Conservation (phyloP, 75 land plant species). For the Larix kaempferi region DNA sequence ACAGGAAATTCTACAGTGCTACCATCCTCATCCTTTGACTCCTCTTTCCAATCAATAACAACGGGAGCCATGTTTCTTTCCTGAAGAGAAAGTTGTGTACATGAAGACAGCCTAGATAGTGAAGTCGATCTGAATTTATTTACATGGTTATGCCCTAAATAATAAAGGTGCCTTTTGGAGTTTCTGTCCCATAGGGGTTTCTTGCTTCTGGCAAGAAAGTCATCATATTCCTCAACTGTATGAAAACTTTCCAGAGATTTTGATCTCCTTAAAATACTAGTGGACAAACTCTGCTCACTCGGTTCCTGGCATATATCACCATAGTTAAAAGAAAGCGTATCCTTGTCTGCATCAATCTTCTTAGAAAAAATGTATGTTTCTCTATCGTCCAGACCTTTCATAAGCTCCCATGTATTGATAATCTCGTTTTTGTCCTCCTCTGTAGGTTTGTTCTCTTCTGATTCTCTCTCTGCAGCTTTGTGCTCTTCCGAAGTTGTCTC, state of each 20-base stretch:
- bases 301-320: too few species aligned
- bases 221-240: neutral
- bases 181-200: neutral
- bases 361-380: neutral
- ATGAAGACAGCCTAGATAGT: neutral
- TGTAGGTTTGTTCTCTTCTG: neutral
- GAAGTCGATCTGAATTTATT: neutral
- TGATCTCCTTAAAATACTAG: neutral
- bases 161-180: neutral
- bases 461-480: neutral
- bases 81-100: neutral
- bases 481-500: neutral
- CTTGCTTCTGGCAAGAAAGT: neutral
- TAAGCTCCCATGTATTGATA: conserved; percentile 10
- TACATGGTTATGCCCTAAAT: neutral
- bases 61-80: neutral
- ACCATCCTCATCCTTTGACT: neutral
- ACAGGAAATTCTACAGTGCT: neutral
- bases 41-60: neutral
- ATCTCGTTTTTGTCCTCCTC: neutral
- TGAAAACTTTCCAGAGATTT: neutral
- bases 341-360: neutral
- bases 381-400: conserved; percentile 2
- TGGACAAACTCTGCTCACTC: neutral
- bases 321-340: too few species aligned